Conservation (phyloP, 1,139 yeast genomes). For the Blastobotrys aristatus region DNA sequence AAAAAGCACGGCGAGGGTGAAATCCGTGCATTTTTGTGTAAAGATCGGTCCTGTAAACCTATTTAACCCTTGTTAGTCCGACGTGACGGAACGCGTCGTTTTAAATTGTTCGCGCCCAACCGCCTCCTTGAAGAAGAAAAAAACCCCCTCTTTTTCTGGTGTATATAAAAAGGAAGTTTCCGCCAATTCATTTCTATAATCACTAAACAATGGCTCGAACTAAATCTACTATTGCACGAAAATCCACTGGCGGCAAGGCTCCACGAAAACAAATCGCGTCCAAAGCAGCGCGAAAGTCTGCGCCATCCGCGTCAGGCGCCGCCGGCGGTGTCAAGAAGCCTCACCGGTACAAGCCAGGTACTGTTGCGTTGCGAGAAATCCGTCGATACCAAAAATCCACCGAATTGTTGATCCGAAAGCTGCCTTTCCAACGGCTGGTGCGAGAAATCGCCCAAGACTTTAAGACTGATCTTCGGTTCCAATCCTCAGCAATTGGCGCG, state of each 20-base stretch:
- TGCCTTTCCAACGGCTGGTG: slow-evolving; percentile 97
- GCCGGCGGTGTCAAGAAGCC: slow-evolving; percentile 99
- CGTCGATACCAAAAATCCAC: slow-evolving; percentile 99
- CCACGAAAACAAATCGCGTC: slow-evolving; percentile 99
- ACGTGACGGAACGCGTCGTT: not conserved
- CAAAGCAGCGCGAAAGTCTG: slow-evolving; percentile 98
- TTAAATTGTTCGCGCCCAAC: no score
- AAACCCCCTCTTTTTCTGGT: no score
- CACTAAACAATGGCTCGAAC: slow-evolving; percentile 80
- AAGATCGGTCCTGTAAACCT: slow-evolving; percentile 20
- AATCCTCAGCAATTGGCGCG: slow-evolving; percentile 97
- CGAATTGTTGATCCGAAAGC: slow-evolving; percentile 91
- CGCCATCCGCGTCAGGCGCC: slow-evolving; percentile 59
- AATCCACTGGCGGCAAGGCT: slow-evolving; percentile 98
- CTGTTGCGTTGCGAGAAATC: slow-evolving; percentile 98
- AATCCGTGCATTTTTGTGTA: slow-evolving; percentile 22
- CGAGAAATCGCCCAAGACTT: slow-evolving; percentile 97
- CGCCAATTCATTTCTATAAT: not conserved
- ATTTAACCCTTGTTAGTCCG: slow-evolving; percentile 7
- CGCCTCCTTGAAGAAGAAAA: no score
- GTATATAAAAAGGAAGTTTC: no score
- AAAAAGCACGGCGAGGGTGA: slow-evolving; percentile 21
- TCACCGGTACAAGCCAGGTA: slow-evolving; percentile 99
- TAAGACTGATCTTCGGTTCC: slow-evolving; percentile 97
- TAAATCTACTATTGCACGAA: slow-evolving; percentile 95